phyloP scores from a whole-genome alignment of 306 rosid species.

The Heteromeles arbutifolia region DNA sequence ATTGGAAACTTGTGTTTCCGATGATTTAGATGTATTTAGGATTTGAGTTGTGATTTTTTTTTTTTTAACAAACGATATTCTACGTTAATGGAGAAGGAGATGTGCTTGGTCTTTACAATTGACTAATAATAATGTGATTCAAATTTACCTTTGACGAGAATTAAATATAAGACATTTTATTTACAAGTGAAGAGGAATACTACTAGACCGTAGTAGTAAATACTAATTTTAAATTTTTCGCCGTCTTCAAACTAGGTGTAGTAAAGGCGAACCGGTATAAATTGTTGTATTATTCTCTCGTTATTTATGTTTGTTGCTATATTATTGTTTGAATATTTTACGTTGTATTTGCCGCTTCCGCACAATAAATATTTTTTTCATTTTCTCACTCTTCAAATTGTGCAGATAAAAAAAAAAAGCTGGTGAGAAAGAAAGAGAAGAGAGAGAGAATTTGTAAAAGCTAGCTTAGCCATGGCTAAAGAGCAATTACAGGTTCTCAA shows the following conservation, averaged over 20 bases:
- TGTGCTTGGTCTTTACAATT: rapidly evolving
- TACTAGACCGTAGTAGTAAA: too few species aligned
- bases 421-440: background rate
- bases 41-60: too few species aligned
- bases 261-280: background rate
- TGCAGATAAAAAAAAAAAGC: background rate
- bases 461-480: slow-evolving; percentile 32
- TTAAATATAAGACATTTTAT: rapidly evolving
- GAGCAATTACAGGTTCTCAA: slow-evolving; percentile 48
- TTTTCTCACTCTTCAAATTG: background rate
- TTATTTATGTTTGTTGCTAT: too few species aligned
- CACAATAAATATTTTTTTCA: background rate
- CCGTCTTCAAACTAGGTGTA: background rate
- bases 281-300: background rate
- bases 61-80: too few species aligned
- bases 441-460: background rate
- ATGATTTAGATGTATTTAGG: background rate
- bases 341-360: too few species aligned
- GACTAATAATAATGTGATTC: too few species aligned
- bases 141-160: too few species aligned
- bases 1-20: background rate
- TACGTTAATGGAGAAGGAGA: too few species aligned
- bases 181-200: rapidly evolving
- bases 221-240: too few species aligned
- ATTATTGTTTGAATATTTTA: too few species aligned